A percentile compares a stretch with the other conserved stretches of the same genome.
Evolutionary conservation across 2,329 filamentous ascomycete genomes (phyloP).

Genomic region (Helotiales sp.): DNA sequence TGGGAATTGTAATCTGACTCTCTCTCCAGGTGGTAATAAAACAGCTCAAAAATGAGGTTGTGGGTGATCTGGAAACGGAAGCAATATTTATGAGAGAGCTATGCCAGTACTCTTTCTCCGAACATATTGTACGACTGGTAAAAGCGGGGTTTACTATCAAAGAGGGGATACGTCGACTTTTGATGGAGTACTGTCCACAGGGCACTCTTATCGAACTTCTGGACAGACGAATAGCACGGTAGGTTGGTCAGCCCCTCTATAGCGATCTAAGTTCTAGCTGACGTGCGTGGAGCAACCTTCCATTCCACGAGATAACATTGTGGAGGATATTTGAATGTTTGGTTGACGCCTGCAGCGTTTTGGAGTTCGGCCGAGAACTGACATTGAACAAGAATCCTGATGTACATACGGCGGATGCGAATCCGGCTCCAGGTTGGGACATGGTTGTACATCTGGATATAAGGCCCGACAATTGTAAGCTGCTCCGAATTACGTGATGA

Average conservation of each 20-base stretch:
- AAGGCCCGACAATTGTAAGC: conserved; percentile 10
- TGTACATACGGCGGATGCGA: background rate
- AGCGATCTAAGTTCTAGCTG: background rate
- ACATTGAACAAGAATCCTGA: background rate
- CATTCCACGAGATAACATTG: conserved; percentile 6
- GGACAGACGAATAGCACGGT: background rate
- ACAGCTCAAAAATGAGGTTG: background rate
- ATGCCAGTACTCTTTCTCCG: background rate
- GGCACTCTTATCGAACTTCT: background rate
- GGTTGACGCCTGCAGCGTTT: background rate
- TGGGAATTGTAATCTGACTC: background rate
- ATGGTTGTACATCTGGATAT: background rate
- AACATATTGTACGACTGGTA: background rate
- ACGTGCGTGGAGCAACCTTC: background rate
- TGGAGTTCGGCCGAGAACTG: background rate
- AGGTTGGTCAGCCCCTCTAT: background rate
- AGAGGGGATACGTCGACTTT: background rate
- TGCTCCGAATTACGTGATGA: background rate
- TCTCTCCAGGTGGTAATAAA: background rate
- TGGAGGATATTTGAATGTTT: conserved; percentile 14
- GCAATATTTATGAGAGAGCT: background rate
- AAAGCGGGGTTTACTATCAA: background rate
- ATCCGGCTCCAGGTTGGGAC: background rate
- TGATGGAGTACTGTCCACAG: background rate
- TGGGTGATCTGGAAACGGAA: background rate